Percentiles rank a stretch among this genome's conserved stretches.
Evolutionary conservation across 2,329 filamentous ascomycete genomes (phyloP).

Genomic region (Calonectria honghensis): DNA sequence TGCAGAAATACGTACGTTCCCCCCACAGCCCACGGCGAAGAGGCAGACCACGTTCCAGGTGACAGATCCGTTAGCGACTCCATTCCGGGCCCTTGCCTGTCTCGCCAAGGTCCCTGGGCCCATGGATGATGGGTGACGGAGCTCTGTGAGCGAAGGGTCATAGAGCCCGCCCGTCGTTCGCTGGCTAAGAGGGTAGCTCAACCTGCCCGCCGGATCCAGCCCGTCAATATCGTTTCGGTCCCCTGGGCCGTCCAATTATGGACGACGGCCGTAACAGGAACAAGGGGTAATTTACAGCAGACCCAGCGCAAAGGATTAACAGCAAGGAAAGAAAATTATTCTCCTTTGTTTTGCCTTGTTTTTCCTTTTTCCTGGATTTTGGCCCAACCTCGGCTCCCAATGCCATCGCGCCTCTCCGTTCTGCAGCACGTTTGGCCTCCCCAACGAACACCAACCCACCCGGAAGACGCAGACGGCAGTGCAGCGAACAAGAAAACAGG

Average conservation of each 20-base stretch:
- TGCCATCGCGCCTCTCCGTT: conserved; percentile 18
- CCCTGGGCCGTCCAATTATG: conserved; percentile 52
- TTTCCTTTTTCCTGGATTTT: conserved; percentile 1
- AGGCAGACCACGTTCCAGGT: conserved; percentile 48
- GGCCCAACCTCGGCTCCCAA: conserved; percentile 17
- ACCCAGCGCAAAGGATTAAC: conserved; percentile 41
- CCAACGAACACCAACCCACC: conserved; percentile 21
- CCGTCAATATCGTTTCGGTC: conserved; percentile 51
- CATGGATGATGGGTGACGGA: conserved; percentile 46
- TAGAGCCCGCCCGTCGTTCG: conserved; percentile 42
- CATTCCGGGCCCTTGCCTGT: conserved; percentile 53
- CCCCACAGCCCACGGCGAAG: conserved; percentile 31
- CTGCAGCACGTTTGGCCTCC: conserved; percentile 3
- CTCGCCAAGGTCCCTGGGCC: conserved; percentile 45
- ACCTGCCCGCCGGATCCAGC: conserved; percentile 57
- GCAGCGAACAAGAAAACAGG: conserved; percentile 41
- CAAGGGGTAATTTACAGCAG: conserved; percentile 41
- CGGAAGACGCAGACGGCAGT: conserved; percentile 15
- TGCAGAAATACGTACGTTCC: conserved; percentile 24
- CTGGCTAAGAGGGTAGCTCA: conserved; percentile 55
- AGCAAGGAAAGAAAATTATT: conserved; percentile 30
- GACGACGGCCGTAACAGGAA: conserved; percentile 42
- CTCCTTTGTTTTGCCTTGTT: conserved; percentile 29
- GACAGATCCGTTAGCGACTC: conserved; percentile 54
- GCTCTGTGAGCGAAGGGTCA: conserved; percentile 26